phyloP scores from a whole-genome alignment of 345 rosid species.

The Salix viminalis region DNA sequence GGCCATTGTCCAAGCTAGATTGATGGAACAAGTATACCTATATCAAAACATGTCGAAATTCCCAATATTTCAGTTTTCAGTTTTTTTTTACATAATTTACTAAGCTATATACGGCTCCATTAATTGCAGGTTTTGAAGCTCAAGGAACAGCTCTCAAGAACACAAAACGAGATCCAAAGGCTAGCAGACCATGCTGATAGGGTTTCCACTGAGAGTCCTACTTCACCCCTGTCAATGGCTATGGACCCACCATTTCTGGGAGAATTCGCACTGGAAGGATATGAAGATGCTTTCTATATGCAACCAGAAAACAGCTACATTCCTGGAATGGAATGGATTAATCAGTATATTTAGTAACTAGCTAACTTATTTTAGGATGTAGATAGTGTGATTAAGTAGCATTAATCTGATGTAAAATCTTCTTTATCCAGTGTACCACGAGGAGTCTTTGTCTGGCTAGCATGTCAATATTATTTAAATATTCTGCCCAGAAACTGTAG shows the following conservation, averaged over 20 bases:
- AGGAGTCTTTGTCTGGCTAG: not conserved
- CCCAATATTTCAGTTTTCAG: no score
- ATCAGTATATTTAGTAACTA: slow-evolving; percentile 16
- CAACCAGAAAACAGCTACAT: slow-evolving; percentile 33
- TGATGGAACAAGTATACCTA: not conserved
- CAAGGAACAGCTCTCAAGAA: slow-evolving; percentile 40
- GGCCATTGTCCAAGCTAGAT: not conserved
- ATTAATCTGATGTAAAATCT: slow-evolving; percentile 8
- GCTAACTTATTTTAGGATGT: not conserved
- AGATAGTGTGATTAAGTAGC: slow-evolving; percentile 12
- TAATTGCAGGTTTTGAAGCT: slow-evolving; percentile 50
- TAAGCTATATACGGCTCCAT: not conserved
- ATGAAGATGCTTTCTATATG: slow-evolving; percentile 42
- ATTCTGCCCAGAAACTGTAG: not conserved
- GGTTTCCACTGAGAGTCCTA: slow-evolving; percentile 46
- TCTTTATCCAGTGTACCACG: not conserved
- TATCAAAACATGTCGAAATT: not conserved
- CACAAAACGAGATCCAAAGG: slow-evolving; percentile 51
- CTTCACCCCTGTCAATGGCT: slow-evolving; percentile 45
- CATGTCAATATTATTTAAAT: not conserved
- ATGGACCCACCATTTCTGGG: slow-evolving; percentile 39
- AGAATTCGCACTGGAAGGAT: slow-evolving; percentile 39
- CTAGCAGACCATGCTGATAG: slow-evolving; percentile 40
- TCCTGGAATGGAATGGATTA: slow-evolving; percentile 56
- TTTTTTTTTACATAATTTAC: not conserved